Evolutionary conservation across 164 flowering plant genomes (phyloP), one percentile per base, ranked within the genome.

Genomic region (Tetrastigma voinierianum): DNA sequence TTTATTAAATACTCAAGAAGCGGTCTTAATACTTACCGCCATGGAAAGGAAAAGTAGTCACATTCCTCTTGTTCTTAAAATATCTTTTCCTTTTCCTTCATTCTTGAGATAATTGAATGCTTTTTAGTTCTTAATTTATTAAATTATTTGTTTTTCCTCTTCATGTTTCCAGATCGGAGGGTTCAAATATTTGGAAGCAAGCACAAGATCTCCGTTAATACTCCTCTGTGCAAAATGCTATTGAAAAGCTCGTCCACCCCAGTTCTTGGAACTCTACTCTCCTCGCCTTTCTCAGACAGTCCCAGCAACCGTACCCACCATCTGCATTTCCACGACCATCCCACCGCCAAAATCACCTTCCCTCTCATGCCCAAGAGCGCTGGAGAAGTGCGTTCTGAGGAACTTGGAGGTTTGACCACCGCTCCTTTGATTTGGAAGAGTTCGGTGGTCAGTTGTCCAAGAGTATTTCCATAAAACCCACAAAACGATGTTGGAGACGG

Each of bases 401-500:
- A 58, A 54, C 62, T 62, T 67, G 23, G 62, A 67, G 45, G 57
- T 57, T 1, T 45, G 48, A 3, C 4, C 51, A 19, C 14, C 15
- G 11, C 45, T 21, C 61, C 32, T 56, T 10, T 21, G 56, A 44
- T 16, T 5, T 46, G 3, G 68, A 58, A 7, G 61, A 72, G 49
- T 12, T 61, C 23, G 16, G 9, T 25, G 11, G 5, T n/a, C n/a
- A n/a, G n/a, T 1, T 15, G 16, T 49, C 25, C 3, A 48, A 19
- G 12, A 55, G 48, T 55, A 16, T 57, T 43, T n/a, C 9, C 0
- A 6, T 51, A n/a, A 9, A 21, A 17, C 44, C 25, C 32, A 56
- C 18, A n/a, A 10, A 14, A 11, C 57, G 3, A 68, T 67, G 62
- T 71, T 77, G 66, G 56, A 47, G 0, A 57, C 76, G 2, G 79